Base-by-base conservation (phyloP, 768 basidiomycete species). In the Mycena polygramma region DNA sequence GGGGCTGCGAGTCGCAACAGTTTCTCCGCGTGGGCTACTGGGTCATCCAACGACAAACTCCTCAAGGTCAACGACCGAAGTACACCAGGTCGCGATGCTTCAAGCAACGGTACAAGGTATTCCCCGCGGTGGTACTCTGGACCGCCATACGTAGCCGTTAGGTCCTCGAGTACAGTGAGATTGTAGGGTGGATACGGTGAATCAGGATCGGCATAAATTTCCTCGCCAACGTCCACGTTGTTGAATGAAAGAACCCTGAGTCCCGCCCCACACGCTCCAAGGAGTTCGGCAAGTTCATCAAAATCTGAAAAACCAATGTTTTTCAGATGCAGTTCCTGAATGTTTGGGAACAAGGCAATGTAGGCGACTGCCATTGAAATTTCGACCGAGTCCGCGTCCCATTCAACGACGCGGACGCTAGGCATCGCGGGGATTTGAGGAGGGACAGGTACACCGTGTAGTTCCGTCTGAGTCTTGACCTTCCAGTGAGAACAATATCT, bases 221-320 rank as follows among this genome's bases (percentile, higher is more conserved):
- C 10, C 17, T 9, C 30, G 30, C 3, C 6, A 30, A 30, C 6
- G 3, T 30, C 30, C 30, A 30, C 30, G 30, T 30, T 6, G 6
- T 30, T 8, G 46, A 54, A 45, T 26, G 62, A 63, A n/a, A 63
- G 37, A 24, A 35, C 49, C 15, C 35, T n/a, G 48, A 61, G 60
- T 20, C 36, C 30, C 30, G 30, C 30, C 8, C 48, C 37, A 14
- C 60, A 61, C 7, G 48, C 60, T 14, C n/a, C 4, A 39, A 61
- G 35, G 15, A 61, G 11, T 8, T 24, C 11, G 48, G 11, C 5
- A 4, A 51, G 35, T 8, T 36, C 5, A 4, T 19, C 6, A 14
- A 61, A 11, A 17, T 26, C n/a, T 2, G 0, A 1, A 11, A 37
- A 9, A 17, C 2, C 2, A 9, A 51, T 39, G n/a, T 22, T 3